Evolutionary conservation across 2,329 filamentous ascomycete species (phyloP), one percentile per base, ranked within the genome.

Genomic region (Chaetomiaceae sp.): DNA sequence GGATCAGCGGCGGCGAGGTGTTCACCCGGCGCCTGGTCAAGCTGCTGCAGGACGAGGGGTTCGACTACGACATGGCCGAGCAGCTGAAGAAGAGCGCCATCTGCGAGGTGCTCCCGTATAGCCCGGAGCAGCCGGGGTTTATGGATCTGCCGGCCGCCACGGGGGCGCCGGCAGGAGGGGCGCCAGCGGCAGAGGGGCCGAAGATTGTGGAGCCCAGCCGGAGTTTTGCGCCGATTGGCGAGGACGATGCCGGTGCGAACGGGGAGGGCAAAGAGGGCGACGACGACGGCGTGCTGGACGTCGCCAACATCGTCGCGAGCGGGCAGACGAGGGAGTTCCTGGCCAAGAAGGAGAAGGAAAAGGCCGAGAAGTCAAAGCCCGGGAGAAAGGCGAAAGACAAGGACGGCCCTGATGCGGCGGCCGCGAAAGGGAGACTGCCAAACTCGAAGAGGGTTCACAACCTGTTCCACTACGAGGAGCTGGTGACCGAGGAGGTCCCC

Each of bases 291-390:
- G 86, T 91, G 8, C 73, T 93, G 3, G 87, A 93, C 59, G 87
- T 93, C 41, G 89, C 88, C n/a, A 86, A 79, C 58, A 91, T 93
- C 57, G 87, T 93, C 31, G 86, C 86, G 1, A 86, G 83, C 59
- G 88, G 88, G 27, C 87, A 89, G 66, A 89, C 89, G 59, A 82
- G 83, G 59, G 88, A 93, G 61, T 92, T 90, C 60, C 72, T 93
- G 5, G 88, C 87, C 9, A 87, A 88, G 69, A 89, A 88, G 66
- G 87, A 92, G 63, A 86, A 83, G 64, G 86, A 91, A 63, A 91
- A 88, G 74, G 75, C 76, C 5, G 83, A 86, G 54, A 85, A 81
- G 67, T 73, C 70, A 3, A 77, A 78, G 52, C 73, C 76, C 19
- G 81, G 78, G 58, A 86, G 85, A 62, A 76, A 77, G 37, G 76